Evolutionary conservation across 345 rosid species (phyloP).

Genomic region (Eutrema japonicum): DNA sequence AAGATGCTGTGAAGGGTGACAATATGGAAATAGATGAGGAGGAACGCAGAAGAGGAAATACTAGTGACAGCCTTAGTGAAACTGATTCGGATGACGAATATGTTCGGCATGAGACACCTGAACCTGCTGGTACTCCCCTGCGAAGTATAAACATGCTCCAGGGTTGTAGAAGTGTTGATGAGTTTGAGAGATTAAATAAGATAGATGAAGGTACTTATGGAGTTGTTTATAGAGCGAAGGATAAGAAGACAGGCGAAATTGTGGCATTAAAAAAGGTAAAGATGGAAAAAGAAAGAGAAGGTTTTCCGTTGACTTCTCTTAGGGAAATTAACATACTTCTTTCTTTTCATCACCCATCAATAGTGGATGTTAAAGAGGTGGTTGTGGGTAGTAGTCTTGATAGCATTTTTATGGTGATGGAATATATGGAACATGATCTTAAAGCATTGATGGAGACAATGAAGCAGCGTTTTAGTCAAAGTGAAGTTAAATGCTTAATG

Average conservation of each 20-base stretch:
- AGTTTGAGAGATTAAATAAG: slow-evolving; percentile 95
- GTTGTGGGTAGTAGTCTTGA: slow-evolving; percentile 95
- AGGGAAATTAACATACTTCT: slow-evolving; percentile 98
- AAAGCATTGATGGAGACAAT: slow-evolving; percentile 95
- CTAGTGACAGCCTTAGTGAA: slow-evolving; percentile 49
- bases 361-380: slow-evolving; percentile 98
- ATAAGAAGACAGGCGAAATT: slow-evolving; percentile 89
- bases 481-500: slow-evolving; percentile 99
- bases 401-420: slow-evolving; percentile 99
- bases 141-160: slow-evolving; percentile 93
- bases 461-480: slow-evolving; percentile 98
- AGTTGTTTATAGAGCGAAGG: slow-evolving; percentile 95
- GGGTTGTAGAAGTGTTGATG: slow-evolving; percentile 98
- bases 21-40: slow-evolving; percentile 72
- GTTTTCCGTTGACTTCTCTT: slow-evolving; percentile 92
- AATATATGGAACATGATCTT: slow-evolving; percentile 99
- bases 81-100: slow-evolving; percentile 61
- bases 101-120: slow-evolving; percentile 58
- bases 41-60: slow-evolving; percentile 44
- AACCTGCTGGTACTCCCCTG: slow-evolving; percentile 62
- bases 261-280: slow-evolving; percentile 99
- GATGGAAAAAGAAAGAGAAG: slow-evolving; percentile 99
- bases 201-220: slow-evolving; percentile 99
- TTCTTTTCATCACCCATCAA: slow-evolving; percentile 92
- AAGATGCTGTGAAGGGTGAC: slow-evolving; percentile 63